A percentile compares a stretch with the other conserved stretches of the same genome.
Conservation (phyloP, 257 asterid genomes). For the Plantago major region DNA sequence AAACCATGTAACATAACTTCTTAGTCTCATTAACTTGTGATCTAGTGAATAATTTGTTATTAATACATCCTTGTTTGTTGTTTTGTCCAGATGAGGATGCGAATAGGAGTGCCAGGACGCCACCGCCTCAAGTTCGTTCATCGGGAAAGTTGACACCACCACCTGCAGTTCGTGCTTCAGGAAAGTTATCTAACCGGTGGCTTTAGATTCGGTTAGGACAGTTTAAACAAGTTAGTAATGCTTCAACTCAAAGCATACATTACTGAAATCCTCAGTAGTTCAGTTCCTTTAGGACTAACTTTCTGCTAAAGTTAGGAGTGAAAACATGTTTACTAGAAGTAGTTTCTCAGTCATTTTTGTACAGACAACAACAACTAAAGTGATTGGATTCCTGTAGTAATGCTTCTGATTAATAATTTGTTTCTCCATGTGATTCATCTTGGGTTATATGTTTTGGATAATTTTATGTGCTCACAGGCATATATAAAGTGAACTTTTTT, state of each 20-base stretch:
- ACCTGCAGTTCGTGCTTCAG: slow-evolving; percentile 44
- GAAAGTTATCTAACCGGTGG: slow-evolving; percentile 61
- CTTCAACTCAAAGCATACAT: slow-evolving; percentile 57
- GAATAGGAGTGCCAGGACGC: slow-evolving; percentile 53
- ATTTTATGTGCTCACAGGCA: background rate
- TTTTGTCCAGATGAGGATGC: slow-evolving; percentile 38
- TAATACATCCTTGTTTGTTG: background rate
- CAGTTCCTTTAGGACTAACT: slow-evolving; percentile 11
- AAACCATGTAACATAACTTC: background rate
- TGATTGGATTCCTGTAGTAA: background rate
- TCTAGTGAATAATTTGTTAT: background rate
- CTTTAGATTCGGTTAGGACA: slow-evolving; percentile 29
- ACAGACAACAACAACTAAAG: slow-evolving; percentile 10
- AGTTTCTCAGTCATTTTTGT: slow-evolving; percentile 19
- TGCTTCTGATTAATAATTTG: slow-evolving; percentile 9
- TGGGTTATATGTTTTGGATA: background rate
- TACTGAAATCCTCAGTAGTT: background rate
- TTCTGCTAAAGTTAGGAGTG: slow-evolving; percentile 15
- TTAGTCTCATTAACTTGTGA: background rate
- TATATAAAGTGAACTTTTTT: too few relatives aligned
- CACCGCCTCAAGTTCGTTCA: slow-evolving; percentile 46
- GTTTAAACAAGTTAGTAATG: slow-evolving; percentile 15
- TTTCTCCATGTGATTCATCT: background rate
- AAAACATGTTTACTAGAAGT: slow-evolving; percentile 9
- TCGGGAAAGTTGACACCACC: slow-evolving; percentile 65